Evolutionary conservation across 2,329 filamentous ascomycete genomes (phyloP).

Genomic region (Colletotrichum eremochloae): DNA sequence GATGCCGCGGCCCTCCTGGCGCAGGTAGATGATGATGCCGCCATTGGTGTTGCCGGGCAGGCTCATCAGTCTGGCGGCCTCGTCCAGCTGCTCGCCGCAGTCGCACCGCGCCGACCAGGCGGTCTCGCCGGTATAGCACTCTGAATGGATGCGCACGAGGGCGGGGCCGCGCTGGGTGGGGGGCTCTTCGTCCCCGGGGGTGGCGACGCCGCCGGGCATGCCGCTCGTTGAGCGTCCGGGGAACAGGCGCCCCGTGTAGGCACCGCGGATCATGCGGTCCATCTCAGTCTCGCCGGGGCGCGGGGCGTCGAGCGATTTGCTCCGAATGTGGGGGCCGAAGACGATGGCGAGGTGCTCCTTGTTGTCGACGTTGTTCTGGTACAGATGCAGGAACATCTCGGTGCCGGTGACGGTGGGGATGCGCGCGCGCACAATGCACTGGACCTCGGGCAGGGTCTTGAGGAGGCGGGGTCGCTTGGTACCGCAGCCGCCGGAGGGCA

Average conservation of each 20-base stretch:
- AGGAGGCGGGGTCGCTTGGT: conserved; percentile 79
- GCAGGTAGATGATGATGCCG: conserved; percentile 94
- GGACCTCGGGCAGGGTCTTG: conserved; percentile 83
- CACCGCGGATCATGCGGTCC: conserved; percentile 93
- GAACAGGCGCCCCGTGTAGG: conserved; percentile 89
- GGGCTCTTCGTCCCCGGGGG: conserved; percentile 39
- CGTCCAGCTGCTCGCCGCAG: conserved; percentile 97
- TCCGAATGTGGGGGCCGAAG: conserved; percentile 88
- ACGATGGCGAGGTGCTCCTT: conserved; percentile 99
- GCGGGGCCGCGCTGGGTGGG: conserved; percentile 62
- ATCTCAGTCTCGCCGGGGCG: conserved; percentile 85
- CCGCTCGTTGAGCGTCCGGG: conserved; percentile 86
- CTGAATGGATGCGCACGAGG: conserved; percentile 94
- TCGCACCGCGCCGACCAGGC: conserved; percentile 98
- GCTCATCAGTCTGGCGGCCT: conserved; percentile 94
- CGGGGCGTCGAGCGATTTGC: conserved; percentile 77
- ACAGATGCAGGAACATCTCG: conserved; percentile 97
- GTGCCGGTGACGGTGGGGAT: conserved; percentile 93
- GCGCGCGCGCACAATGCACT: conserved; percentile 92
- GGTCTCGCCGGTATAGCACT: conserved; percentile 98
- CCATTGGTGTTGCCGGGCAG: conserved; percentile 69
- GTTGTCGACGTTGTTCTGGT: conserved; percentile 90
- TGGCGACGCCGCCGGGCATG: conserved; percentile 59
- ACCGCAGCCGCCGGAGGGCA: conserved; percentile 70
- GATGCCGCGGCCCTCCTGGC: conserved; percentile 96